Evolutionary conservation across 805 yeast genomes (phyloP).

Genomic region (Pichia rugopelliculosa): DNA sequence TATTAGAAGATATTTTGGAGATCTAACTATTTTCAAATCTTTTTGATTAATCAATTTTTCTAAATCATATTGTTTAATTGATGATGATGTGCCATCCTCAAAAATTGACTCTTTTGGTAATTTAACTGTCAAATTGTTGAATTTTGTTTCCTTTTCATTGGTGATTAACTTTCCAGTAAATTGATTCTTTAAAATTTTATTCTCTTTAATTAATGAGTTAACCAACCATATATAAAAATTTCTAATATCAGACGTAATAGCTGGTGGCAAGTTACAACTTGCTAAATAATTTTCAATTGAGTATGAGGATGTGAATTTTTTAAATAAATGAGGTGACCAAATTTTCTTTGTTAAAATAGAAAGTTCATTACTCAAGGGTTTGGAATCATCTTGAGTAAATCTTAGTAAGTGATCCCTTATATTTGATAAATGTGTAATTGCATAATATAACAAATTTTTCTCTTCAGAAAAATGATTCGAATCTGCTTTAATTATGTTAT

Average conservation of each 20-base stretch:
- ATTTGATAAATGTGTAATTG: slow-evolving; percentile 44
- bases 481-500: slow-evolving; percentile 35
- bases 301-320: slow-evolving; percentile 59
- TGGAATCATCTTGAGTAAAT: slow-evolving; percentile 15
- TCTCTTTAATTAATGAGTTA: slow-evolving; percentile 34
- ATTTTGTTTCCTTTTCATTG: slow-evolving; percentile 28
- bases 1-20: slow-evolving; percentile 50
- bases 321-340: slow-evolving; percentile 58
- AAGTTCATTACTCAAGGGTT: slow-evolving; percentile 33
- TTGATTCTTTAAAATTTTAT: slow-evolving; percentile 24
- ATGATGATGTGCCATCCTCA: slow-evolving; percentile 36
- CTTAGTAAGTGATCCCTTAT: slow-evolving; percentile 42
- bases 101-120: slow-evolving; percentile 54
- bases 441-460: slow-evolving; percentile 47
- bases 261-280: slow-evolving; percentile 32
- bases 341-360: slow-evolving; percentile 45
- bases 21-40: slow-evolving; percentile 32
- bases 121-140: slow-evolving; percentile 51
- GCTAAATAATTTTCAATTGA: slow-evolving; percentile 49
- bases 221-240: slow-evolving; percentile 54
- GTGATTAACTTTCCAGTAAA: slow-evolving; percentile 47
- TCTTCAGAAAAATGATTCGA: neutral
- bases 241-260: slow-evolving; percentile 35
- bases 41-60: slow-evolving; percentile 36
- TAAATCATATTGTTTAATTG: slow-evolving; percentile 47